These are phyloP conservation scores for Larix kaempferi DNA, from an alignment of 75 land plant species.

Conservation along the genomic window DNA sequence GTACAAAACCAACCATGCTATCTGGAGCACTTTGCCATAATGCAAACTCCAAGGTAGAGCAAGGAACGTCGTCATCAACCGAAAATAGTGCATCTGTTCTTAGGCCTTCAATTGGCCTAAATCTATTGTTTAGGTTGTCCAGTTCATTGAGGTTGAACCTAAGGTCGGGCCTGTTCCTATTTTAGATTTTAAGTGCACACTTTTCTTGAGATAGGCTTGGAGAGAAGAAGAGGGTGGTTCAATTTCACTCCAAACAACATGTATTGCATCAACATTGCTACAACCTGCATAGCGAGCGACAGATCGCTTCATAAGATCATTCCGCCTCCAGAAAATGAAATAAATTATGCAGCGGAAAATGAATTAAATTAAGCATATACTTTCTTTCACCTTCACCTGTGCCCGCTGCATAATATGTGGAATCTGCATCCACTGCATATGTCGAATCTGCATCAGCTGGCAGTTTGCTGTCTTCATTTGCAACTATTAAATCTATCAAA, in stretches of 20 bases:
- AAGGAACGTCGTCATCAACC: too few relatives aligned
- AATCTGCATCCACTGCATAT: too few relatives aligned
- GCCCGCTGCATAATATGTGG: too few relatives aligned
- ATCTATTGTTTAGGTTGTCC: slow-evolving; percentile 91
- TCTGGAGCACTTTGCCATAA: too few relatives aligned
- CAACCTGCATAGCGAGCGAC: slow-evolving; percentile 84
- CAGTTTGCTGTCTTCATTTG: too few relatives aligned
- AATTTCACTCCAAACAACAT: slow-evolving; percentile 93
- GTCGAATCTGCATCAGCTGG: too few relatives aligned
- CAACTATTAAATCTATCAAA: too few relatives aligned
- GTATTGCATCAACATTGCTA: slow-evolving; percentile 65
- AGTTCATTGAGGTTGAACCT: slow-evolving; percentile 80
- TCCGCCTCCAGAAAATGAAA: slow-evolving; percentile 90
- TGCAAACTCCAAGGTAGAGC: too few relatives aligned
- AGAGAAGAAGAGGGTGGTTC: slow-evolving; percentile 64
- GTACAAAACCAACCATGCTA: too few relatives aligned
- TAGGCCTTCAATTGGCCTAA: slow-evolving; percentile 69
- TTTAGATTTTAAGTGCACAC: slow-evolving; percentile 28
- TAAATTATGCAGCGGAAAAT: too few relatives aligned
- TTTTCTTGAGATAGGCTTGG: slow-evolving; percentile 17
- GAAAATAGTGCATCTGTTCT: slow-evolving; percentile 84
- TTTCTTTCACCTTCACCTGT: too few relatives aligned
- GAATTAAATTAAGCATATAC: too few relatives aligned
- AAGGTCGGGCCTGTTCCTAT: slow-evolving; percentile 33
- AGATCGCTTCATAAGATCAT: slow-evolving; percentile 76